phyloP scores from a whole-genome alignment of 225 moss, liverwort and hornwort genomes.

The Climacium dendroides region DNA sequence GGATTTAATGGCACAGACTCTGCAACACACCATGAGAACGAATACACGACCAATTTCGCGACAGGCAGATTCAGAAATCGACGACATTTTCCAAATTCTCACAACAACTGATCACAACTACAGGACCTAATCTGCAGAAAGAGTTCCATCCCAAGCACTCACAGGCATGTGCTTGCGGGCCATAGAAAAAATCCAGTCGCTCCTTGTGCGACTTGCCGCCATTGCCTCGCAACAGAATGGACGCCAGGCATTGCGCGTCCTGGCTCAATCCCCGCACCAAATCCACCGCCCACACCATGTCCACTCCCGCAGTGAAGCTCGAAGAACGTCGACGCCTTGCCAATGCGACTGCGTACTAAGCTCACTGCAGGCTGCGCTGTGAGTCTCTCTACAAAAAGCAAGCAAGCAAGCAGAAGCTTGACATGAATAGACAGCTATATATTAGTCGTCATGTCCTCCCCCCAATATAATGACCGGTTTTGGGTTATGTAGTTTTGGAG shows the following conservation, averaged over 20 bases:
- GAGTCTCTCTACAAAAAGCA: not conserved
- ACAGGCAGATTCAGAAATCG: too few relatives aligned
- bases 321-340: not conserved
- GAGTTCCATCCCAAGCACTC: not conserved
- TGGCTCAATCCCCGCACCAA: conserved; percentile 39
- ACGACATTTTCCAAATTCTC: not conserved
- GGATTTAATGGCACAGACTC: not conserved
- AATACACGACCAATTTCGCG: not conserved
- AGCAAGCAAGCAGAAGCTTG: not conserved
- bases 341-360: not conserved
- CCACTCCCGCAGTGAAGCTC: not conserved
- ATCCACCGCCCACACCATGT: conserved; percentile 24
- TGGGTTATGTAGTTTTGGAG: not conserved
- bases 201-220: conserved; percentile 88
- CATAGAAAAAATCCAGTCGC: conserved; percentile 80
- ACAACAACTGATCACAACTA: not conserved
- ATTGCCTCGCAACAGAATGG: conserved; percentile 60
- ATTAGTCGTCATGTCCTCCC: not conserved
- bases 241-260: conserved; percentile 72
- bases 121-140: not conserved
- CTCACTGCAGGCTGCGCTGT: not conserved
- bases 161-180: conserved; percentile 93
- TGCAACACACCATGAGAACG: not conserved
- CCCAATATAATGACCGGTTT: not conserved
- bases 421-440: not conserved